Evolutionary conservation across 495 filamentous ascomycete species (phyloP), one percentile per base, ranked within the genome.

Genomic region (Penicillium simplicissimum): DNA sequence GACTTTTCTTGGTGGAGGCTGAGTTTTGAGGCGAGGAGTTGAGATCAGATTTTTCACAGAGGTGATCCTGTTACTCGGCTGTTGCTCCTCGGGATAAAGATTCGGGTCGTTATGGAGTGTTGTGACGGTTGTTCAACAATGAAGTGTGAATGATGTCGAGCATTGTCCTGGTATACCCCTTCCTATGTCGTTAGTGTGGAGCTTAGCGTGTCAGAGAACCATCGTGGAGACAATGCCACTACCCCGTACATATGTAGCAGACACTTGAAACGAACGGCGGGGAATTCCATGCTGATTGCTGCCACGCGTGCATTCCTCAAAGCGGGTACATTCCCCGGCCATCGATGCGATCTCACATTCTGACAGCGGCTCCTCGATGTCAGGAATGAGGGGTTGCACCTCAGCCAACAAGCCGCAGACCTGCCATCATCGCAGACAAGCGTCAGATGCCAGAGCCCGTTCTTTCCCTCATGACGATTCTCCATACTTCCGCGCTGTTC

Each of bases 311-410:
- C 42, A 61, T 55, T 54, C 40, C 23, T 48, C 21, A 28, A 23
- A 43, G 40, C n/a, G 23, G 19, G 34, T 25, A 6, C 28, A 31
- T 31, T 17, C 52, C 52, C 40, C 19, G 34, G 19, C 35, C 2
- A 21, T 51, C 58, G 52, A 52, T 47, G 52, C 31, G 52, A 55
- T 55, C 59, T 61, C 19, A 52, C 57, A 59, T 59, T 59, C 57
- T 49, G 25, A 54, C 40, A 55, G 28, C 17, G 33, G 37, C 36
- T 34, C 23, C 25, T 33, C 17, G 28, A 17, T 37, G 9, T n/a
- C n/a, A 25, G 37, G 42, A 49, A n/a, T 40, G 48, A 43, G 38
- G 49, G 38, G 9, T 37, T 31, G 6, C 28, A 31, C 28, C 28
- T 31, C 28, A 4, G 28, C 28, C 28, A 31, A 31, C 28, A 31